Evolutionary conservation across 2,329 filamentous ascomycete species (phyloP), one percentile per base, ranked within the genome.

Genomic region (Coniochaeta prunicola): DNA sequence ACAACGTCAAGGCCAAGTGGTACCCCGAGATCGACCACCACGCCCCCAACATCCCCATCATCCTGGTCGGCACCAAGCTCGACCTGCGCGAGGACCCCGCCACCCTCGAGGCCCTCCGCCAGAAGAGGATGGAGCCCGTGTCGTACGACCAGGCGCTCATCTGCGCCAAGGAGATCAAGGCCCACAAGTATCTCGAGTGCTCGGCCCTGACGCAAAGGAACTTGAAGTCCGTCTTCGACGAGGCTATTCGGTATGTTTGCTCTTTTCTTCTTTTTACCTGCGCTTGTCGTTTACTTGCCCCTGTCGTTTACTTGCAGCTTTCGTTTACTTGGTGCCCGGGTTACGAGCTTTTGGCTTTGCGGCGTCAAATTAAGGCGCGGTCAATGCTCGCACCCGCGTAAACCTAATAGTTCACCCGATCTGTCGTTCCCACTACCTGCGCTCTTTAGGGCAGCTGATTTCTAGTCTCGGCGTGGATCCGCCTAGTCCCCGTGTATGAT

Each of bases 1-100:
- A 97, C 77, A 99, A 99, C 85, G 93, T 99, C 73, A 94, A 92
- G 79, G 92, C 92, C 62, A 99, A 97, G 92, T 97, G 93, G 93
- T 93, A 89, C 76, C 93, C 94, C 59, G 93, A 99, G 75, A 97
- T 97, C 71, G 91, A 96, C 69, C 93, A 97, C 70, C 93, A 97
- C 74, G 93, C 93, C 26, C 94, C 93, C 36, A 90, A 90, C 71
- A 92, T 97, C 58, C 93, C 93, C 60, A 96, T 97, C 74, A 96
- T 97, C 71, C 85, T 97, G 56, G 94, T 97, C 67, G 93, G 93
- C 65, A 97, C 93, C 68, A 97, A 97, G 83, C 85, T 97, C 61
- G 93, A 97, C 80, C 80, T 97, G 73, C 85, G 93, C 75, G 93
- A 97, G 72, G 92, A 97, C 72, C 85, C 86, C 61, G 83, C 83